phyloP scores from a whole-genome alignment of 164 flowering plant genomes.

The Macadamia integrifolia region DNA sequence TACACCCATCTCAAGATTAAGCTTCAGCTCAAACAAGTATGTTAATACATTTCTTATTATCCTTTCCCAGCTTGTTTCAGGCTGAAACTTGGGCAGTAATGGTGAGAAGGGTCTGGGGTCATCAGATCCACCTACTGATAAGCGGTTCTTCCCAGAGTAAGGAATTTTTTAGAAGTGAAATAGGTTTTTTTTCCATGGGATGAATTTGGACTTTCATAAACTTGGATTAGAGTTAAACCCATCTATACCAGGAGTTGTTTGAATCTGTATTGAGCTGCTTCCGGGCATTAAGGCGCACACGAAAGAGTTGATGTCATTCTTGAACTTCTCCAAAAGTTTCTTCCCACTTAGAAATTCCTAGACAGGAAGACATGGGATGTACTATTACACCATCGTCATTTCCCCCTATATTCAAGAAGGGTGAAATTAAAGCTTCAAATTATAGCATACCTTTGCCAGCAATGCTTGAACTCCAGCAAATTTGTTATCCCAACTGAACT shows the following conservation, averaged over 20 bases:
- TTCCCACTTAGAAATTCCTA: slow-evolving; percentile 59
- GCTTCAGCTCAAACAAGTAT: no score
- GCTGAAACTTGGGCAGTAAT: no score
- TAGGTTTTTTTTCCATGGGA: no score
- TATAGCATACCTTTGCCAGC: slow-evolving; percentile 42
- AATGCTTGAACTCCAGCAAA: slow-evolving; percentile 64
- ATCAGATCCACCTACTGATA: no score
- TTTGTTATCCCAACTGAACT: slow-evolving; percentile 96
- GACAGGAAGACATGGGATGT: neutral
- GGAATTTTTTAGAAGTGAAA: no score
- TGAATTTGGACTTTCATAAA: no score
- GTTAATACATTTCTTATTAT: no score
- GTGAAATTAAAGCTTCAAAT: neutral
- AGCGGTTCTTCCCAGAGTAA: no score
- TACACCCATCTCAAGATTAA: no score
- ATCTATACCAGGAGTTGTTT: slow-evolving; percentile 58
- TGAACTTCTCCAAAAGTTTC: slow-evolving; percentile 35
- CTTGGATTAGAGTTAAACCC: neutral
- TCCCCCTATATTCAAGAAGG: neutral
- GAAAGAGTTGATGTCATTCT: slow-evolving; percentile 56
- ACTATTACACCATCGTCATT: neutral
- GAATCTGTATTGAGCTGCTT: slow-evolving; percentile 56
- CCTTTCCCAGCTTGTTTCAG: no score
- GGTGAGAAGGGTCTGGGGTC: no score
- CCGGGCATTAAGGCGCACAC: slow-evolving; percentile 76